Evolutionary conservation across 345 rosid genomes (phyloP).

Genomic region (Eucalyptus marginata): DNA sequence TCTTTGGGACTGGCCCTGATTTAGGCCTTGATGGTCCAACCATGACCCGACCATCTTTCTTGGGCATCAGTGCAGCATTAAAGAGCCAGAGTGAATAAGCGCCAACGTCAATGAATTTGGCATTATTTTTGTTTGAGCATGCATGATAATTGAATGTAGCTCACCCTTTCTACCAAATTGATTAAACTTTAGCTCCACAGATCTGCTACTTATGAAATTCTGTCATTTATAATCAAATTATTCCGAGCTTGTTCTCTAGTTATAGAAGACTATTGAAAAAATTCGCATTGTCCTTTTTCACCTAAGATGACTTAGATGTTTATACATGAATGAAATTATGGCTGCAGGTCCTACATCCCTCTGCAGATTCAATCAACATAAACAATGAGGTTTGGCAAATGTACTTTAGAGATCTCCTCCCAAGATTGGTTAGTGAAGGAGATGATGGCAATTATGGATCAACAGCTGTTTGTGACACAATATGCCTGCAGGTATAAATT

Average conservation of each 20-base stretch:
- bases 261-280: background rate
- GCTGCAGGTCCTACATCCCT: slow-evolving; percentile 60
- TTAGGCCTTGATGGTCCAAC: background rate
- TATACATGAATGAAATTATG: background rate
- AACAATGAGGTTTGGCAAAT: slow-evolving; percentile 69
- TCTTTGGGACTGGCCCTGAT: background rate
- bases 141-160: background rate
- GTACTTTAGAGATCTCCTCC: slow-evolving; percentile 79
- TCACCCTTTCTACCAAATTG: background rate
- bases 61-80: background rate
- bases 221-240: background rate
- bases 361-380: slow-evolving; percentile 66
- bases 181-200: background rate
- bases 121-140: background rate
- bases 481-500: slow-evolving; percentile 68
- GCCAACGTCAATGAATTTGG: background rate
- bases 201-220: background rate
- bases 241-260: background rate
- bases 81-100: background rate
- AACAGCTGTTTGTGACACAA: slow-evolving; percentile 86
- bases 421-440: slow-evolving; percentile 66
- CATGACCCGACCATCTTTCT: background rate
- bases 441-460: slow-evolving; percentile 94
- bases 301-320: background rate
- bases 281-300: background rate